Evolutionary conservation across 176 grass and related monocot species (phyloP), one percentile per base, ranked within the genome.

Genomic region (Lolium multiflorum): DNA sequence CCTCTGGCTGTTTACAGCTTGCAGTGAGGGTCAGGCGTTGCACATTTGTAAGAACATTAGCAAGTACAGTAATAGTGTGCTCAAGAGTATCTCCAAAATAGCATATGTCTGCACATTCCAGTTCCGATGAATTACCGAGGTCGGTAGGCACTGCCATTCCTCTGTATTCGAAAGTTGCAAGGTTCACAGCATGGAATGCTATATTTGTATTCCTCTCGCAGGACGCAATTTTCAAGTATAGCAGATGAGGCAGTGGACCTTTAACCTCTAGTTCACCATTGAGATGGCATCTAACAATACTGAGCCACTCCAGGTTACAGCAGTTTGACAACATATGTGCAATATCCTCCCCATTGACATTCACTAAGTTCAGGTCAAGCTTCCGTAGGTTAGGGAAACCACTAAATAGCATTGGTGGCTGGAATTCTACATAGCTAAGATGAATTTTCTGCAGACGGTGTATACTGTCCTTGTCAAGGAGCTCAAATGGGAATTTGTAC

Each of bases 391-490:
- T 59, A 3, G 35, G 35, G 28, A 78, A 43, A 44, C 69, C 69
- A 22, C 11, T 72, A 22, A 46, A 46, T 2, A 13, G 10, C 69
- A 13, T 72, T 13, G 69, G 69, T 47, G 69, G 41, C 4, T 46
- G 69, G 69, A 72, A 46, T 46, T 72, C 39, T 7, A 46, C 69
- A 72, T 13, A 72, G 41, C 20, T 72, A 72, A 72, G 69, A 46
- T 22, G 39, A 46, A 72, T 21, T 72, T 72, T 72, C 69, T 46
- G 69, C 13, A 72, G 39, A 46, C 69, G 10, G 39, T 2, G 0
- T 44, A 72, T 12, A 47, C 39, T 72, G 4, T 46, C 69, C 18
- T 22, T 7, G 11, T 72, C 20, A 13, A 72, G 11, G 41, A 47
- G 69, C 11, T 72, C 0, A 46, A 71, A 71, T 2, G 68, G 68